Evolutionary conservation across 2,329 filamentous ascomycete species (phyloP).

Genomic region (Colletotrichum musae): DNA sequence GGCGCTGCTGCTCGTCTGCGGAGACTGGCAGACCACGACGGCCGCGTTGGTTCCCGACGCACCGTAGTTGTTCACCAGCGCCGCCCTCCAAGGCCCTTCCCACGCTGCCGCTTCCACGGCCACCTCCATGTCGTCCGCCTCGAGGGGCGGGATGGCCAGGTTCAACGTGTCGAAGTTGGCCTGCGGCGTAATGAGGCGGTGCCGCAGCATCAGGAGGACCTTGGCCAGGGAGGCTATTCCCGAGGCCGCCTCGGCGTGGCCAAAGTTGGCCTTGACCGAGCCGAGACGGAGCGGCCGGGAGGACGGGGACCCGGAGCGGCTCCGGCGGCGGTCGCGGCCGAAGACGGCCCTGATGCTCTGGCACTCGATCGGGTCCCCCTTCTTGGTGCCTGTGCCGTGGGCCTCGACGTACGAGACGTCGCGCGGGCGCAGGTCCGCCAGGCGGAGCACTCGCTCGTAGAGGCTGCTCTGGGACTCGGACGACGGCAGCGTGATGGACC

Average conservation of each 20-base stretch:
- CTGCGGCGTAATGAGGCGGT: constrained; percentile 45
- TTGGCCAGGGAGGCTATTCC: constrained; percentile 48
- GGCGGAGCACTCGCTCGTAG: constrained; percentile 69
- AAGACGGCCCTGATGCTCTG: constrained; percentile 40
- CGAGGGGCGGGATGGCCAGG: constrained; percentile 53
- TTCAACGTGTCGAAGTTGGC: constrained; percentile 65
- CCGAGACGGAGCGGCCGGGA: constrained; percentile 14
- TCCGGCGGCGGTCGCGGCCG: not conserved
- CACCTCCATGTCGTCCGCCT: constrained; percentile 8
- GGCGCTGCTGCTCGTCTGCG: not conserved
- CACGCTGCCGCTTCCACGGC: not conserved
- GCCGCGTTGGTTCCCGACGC: constrained; percentile 47
- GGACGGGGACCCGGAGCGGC: constrained; percentile 47
- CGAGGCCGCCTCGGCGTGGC: constrained; percentile 35
- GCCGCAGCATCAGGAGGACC: constrained; percentile 44
- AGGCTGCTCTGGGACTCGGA: constrained; percentile 41
- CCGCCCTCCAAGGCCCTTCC: constrained; percentile 39
- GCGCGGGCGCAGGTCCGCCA: constrained; percentile 54
- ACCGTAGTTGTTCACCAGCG: constrained; percentile 54
- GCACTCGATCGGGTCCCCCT: constrained; percentile 47
- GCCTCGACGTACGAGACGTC: constrained; percentile 51
- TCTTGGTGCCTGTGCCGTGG: constrained; percentile 58
- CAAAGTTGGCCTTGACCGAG: constrained; percentile 42
- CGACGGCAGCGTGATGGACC: constrained; percentile 47
- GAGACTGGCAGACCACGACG: constrained; percentile 41